Base-by-base conservation (phyloP, 2,329 filamentous ascomycete species). In the Leptodontidium sp. region DNA sequence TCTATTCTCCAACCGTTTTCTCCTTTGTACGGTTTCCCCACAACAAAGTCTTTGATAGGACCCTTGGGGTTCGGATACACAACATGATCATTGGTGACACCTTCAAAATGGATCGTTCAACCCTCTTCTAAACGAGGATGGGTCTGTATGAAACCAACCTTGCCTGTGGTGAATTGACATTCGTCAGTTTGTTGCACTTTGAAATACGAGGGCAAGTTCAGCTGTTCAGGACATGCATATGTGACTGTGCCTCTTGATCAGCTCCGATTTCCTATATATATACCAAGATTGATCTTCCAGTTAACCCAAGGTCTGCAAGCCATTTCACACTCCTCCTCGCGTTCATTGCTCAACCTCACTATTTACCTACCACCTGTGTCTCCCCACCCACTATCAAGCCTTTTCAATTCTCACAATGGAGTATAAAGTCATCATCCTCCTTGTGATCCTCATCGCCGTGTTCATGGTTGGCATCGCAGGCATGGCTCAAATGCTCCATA, bases 361-460 rank as follows among this genome's bases (percentile, higher is more conserved):
- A 40, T 40, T 40, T 11, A 2, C 38, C 38, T 11, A 7, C 8
- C 11, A 2, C 9, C 38, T 3, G 38, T 8, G 17, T 14, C 43
- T 17, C 26, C 12, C 17, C 12, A 55, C 4, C 17, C 4, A 12
- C 8, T 7, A 4, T 35, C 26, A 2, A 7, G 2, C 15, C 8
- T n/a, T 15, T 7, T n/a, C 43, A 47, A n/a, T 2, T n/a, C 5
- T n/a, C 17, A n/a, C 29, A n/a, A 55, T 55, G 52, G 52, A 55
- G 29, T 35, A 55, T 26, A 55, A 55, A 55, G 26, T 55, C 14
- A 35, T 55, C 52, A 17, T 55, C 52, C 52, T 55, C 52, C 26
- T 55, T 1, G 52, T 55, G 9, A 17, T 55, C 15, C 29, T 55
- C 0, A n/a, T 55, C 17, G 15, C 35, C 6, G 52, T 55, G 4